Base-by-base conservation (phyloP, 1,284 basidiomycete genomes). In the Puccinia coronata region DNA sequence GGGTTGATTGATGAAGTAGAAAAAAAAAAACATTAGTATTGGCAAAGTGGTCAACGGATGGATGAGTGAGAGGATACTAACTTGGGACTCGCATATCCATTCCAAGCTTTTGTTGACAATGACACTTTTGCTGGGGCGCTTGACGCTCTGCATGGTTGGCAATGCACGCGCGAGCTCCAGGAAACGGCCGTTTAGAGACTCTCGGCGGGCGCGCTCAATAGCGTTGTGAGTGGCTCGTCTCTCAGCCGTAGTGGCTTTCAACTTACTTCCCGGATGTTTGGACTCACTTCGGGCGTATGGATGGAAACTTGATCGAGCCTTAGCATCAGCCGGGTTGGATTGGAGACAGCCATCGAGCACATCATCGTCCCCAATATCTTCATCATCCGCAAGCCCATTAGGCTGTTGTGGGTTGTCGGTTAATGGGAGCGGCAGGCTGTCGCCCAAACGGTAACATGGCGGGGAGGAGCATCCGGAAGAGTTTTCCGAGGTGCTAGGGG, bases 181-280 rank as follows among this genome's bases (percentile, higher is more conserved):
- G 88, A 97, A 97, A 82, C 94, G 90, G 75, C 92, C 90, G 86
- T 97, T 97, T 82, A 97, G 88, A 47, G 93, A 95, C 88, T 97
- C 95, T 82, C 95, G 89, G 75, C 95, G 90, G 84, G 93, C 92
- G 81, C 95, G 90, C 88, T 97, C 95, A 82, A 96, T 93, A 43
- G 95, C 95, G 85, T 98, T 98, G 88, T 97, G 95, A 53, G 93
- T 94, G 8, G 94, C 93, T 70, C 95, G 89, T 86, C 94, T 92
- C 87, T 96, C 95, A 82, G 95, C 95, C 63, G 94, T 96, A 6
- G 80, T 74, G 51, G 77, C 51, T 39, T 78, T 81, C 23, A 81
- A 73, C 51, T 69, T 82, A 23, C 28, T 28, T 4, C 1, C 51
- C n/a, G 61, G 36, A 57, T 51, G 31, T 34, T 73, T 73, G 51